A percentile compares a stretch with the other conserved stretches of the same genome.
Conservation (phyloP, 2,329 filamentous ascomycete genomes). For the Exophiala aquamarina region DNA sequence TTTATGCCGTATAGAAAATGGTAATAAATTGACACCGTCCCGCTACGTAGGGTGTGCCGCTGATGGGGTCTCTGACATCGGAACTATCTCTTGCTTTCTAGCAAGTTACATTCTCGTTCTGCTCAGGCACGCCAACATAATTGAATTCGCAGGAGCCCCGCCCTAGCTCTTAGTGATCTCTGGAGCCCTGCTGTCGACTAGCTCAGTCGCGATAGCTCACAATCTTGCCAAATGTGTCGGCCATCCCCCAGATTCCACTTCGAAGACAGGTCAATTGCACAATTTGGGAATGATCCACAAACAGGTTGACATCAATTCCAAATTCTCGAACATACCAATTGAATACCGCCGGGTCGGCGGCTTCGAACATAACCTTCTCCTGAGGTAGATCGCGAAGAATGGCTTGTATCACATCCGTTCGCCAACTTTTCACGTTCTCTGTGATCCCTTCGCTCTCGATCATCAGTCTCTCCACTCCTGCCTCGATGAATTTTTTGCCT, state of each 20-base stretch:
- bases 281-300: slow-evolving; percentile 60
- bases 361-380: slow-evolving; percentile 60
- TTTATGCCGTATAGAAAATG: too few relatives aligned
- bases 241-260: slow-evolving; percentile 56
- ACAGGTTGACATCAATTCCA: slow-evolving; percentile 57
- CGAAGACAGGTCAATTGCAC: slow-evolving; percentile 55
- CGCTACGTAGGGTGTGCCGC: too few relatives aligned
- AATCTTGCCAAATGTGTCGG: slow-evolving; percentile 57
- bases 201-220: slow-evolving; percentile 33
- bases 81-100: too few relatives aligned
- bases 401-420: slow-evolving; percentile 55
- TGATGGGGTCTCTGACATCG: too few relatives aligned
- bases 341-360: slow-evolving; percentile 56
- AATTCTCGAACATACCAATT: slow-evolving; percentile 60
- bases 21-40: too few relatives aligned
- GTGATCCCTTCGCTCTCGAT: slow-evolving; percentile 62
- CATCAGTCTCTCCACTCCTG: slow-evolving; percentile 57
- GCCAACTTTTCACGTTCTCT: slow-evolving; percentile 55
- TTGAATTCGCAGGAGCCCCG: too few relatives aligned
- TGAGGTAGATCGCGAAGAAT: slow-evolving; percentile 53
- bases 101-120: too few relatives aligned
- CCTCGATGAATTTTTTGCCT: slow-evolving; percentile 51
- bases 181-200: too few relatives aligned
- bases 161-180: too few relatives aligned
- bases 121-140: too few relatives aligned